Base-by-base conservation (phyloP, 441 rosid genomes). In the Rhodomyrtus psidioides region DNA sequence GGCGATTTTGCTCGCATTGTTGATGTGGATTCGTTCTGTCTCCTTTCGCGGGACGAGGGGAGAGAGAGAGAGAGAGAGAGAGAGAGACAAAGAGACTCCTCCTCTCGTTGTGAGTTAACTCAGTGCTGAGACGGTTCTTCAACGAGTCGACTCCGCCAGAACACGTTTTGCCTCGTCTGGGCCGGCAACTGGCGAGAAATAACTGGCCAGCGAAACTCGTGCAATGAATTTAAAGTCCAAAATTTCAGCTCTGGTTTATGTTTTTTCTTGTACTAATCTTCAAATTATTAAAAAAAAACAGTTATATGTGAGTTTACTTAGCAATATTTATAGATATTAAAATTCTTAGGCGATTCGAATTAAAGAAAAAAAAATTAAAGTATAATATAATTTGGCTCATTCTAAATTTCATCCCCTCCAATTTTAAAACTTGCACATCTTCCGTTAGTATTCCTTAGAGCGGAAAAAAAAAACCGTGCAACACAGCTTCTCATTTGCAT, bases 351-450 rank as follows among this genome's bases (percentile, higher is more conserved):
- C 13, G 5, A 30, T 62, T 30, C 26, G 1, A 6, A 62, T 17
- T 62, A 30, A 62, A 19, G 13, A 4, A 30, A 62, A 60, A n/a
- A n/a, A n/a, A n/a, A n/a, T n/a, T n/a, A n/a, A n/a, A n/a, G n/a
- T n/a, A n/a, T n/a, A n/a, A n/a, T n/a, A n/a, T n/a, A n/a, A n/a
- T n/a, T n/a, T n/a, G n/a, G n/a, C n/a, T 34, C 34, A 4, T 34
- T 34, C 34, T 34, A 8, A 60, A 28, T 28, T 9, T 1, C 0
- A 0, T 62, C 28, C 12, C 5, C 74, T 60, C 0, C 9, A 1
- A 62, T 8, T 62, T 62, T 15, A 15, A 62, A 28, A 62, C 16
- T 16, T 2, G 23, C 74, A 28, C 3, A 27, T 2, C 10, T 27
- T 2, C 10, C 39, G 19, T 19, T 5, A 24, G 13, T 62, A 9